Conservation (phyloP, 768 basidiomycete genomes). For the Leccinum arenicola region DNA sequence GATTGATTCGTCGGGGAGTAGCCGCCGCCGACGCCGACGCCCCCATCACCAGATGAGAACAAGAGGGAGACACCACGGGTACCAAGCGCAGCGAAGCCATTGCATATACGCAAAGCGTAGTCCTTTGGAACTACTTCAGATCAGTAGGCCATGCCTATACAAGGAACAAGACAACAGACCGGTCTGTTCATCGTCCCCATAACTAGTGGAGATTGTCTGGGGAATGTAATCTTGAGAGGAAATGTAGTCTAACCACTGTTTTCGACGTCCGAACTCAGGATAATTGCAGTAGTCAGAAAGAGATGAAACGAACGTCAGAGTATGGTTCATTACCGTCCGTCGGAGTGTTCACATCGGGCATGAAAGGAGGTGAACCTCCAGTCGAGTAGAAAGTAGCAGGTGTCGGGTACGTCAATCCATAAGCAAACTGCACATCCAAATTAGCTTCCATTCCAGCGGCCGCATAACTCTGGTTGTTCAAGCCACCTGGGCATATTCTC, state of each 20-base stretch:
- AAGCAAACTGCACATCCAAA: slow-evolving; percentile 65
- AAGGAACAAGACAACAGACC: slow-evolving; percentile 31
- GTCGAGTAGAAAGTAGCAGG: slow-evolving; percentile 61
- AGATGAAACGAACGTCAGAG: slow-evolving; percentile 30
- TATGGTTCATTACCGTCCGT: slow-evolving; percentile 51
- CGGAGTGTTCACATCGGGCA: slow-evolving; percentile 41
- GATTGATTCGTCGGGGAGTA: slow-evolving; percentile 43
- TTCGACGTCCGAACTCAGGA: slow-evolving; percentile 2
- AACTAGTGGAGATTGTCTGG: slow-evolving; percentile 67
- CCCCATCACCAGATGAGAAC: slow-evolving; percentile 65
- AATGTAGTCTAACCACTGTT: slow-evolving; percentile 64
- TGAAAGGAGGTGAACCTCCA: slow-evolving; percentile 58
- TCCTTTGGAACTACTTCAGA: slow-evolving; percentile 46
- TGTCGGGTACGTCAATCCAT: slow-evolving; percentile 61
- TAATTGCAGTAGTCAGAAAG: slow-evolving; percentile 18
- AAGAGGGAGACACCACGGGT: slow-evolving; percentile 62
- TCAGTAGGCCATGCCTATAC: slow-evolving; percentile 5
- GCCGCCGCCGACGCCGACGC: slow-evolving; percentile 61
- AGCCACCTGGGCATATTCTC: slow-evolving; percentile 44
- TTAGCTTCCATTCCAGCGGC: slow-evolving; percentile 63
- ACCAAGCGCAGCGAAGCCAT: slow-evolving; percentile 63
- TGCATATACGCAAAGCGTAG: slow-evolving; percentile 59
- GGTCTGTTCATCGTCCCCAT: slow-evolving; percentile 71
- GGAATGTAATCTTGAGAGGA: slow-evolving; percentile 45
- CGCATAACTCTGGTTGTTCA: slow-evolving; percentile 51